Base-by-base conservation (phyloP, 2,329 filamentous ascomycete genomes). In the Sporothrix inflata region DNA sequence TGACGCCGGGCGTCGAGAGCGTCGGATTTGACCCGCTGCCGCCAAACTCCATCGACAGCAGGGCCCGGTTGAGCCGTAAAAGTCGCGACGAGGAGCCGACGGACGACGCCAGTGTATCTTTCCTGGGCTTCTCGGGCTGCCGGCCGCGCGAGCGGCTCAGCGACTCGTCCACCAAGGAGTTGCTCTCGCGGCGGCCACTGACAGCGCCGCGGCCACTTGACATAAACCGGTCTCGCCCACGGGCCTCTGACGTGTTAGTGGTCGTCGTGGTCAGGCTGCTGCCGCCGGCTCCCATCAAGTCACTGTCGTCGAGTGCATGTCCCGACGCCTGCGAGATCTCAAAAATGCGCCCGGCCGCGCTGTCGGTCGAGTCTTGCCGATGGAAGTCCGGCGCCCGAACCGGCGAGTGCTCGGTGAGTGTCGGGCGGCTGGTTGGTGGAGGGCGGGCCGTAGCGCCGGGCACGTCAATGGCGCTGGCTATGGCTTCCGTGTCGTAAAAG, bases 401-500 rank as follows among this genome's bases (percentile, higher is more conserved):
- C 0, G 69, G 70, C 4, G 53, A 68, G 14, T 45, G 24, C 6
- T 42, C 60, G 5, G 16, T 38, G 19, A 14, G 45, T 3, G 24
- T n/a, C 1, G 42, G 30, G 2, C 49, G 51, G 21, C 47, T 71
- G 14, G 71, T 19, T 11, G 60, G 30, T 3, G 55, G 12, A 30
- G 45, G 60, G 8, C 47, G 63, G 1, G 19, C 24, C 3, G 40
- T 42, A 2, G 60, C 6, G 83, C 78, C 9, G 9, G 84, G 86
- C 67, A 89, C 85, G 73, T 89, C 86, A 63, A 89, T 86, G 7
- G 85, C 86, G 60, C 82, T 82, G 66, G 81, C 80, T 71, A 86
- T 79, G 38, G 83, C 85, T n/a, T 88, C 88, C 38, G 88, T 81
- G 76, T 88, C 89, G 77, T 90, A 90, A 76, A 91, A 91, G 78